Percentiles rank a stretch among this genome's conserved stretches.
Conservation (phyloP, 495 filamentous ascomycete genomes). For the Physcia stellaris region DNA sequence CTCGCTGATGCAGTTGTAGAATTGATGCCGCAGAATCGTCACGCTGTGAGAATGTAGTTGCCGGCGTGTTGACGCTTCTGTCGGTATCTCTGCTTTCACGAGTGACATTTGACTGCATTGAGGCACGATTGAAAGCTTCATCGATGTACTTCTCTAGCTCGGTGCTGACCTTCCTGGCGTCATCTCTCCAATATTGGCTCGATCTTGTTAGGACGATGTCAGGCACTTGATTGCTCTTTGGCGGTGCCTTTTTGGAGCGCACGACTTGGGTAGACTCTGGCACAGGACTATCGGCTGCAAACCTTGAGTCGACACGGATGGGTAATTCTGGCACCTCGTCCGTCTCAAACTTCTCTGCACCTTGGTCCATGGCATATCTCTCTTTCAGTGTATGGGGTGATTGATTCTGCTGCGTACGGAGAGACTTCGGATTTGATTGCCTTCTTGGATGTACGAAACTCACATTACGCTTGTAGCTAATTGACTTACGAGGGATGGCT, state of each 20-base stretch:
- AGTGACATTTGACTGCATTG: conserved; percentile 37
- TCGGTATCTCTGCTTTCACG: too few species aligned
- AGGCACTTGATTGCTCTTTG: too few species aligned
- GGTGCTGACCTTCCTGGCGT: conserved; percentile 49
- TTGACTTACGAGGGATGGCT: conserved; percentile 28
- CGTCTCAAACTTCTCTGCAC: too few species aligned
- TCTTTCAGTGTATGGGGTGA: conserved; percentile 11
- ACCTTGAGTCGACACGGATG: neutral
- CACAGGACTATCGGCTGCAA: neutral
- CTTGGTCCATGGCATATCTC: too few species aligned
- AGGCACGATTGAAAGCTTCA: conserved; percentile 70
- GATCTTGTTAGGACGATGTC: too few species aligned
- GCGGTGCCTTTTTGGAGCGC: conserved; percentile 18
- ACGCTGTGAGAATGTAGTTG: conserved; percentile 32
- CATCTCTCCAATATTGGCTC: conserved; percentile 41
- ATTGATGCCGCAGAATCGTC: conserved; percentile 6
- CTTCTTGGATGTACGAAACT: conserved; percentile 54
- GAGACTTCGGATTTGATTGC: conserved; percentile 20
- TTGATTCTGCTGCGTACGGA: conserved; percentile 6
- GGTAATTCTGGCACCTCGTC: too few species aligned
- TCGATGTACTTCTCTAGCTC: conserved; percentile 57
- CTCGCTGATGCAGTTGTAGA: neutral
- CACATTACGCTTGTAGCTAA: conserved; percentile 62
- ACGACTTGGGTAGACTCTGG: neutral
- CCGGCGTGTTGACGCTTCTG: conserved; percentile 30